phyloP scores from a whole-genome alignment of 495 filamentous ascomycete species.

The Hypoxylon lienhwacheense region DNA sequence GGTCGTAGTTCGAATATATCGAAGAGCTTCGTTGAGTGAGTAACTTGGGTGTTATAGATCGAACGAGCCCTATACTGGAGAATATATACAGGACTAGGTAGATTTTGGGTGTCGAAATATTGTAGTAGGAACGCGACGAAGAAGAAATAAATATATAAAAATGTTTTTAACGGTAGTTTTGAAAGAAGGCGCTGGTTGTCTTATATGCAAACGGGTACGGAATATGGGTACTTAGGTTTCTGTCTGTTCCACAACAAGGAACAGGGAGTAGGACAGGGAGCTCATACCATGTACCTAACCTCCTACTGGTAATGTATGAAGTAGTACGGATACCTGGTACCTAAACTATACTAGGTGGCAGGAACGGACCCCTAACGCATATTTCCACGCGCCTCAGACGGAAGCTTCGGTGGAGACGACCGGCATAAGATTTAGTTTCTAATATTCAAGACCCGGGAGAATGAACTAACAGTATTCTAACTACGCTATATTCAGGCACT shows the following conservation, averaged over 20 bases:
- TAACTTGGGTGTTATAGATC: background rate
- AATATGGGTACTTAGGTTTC: background rate
- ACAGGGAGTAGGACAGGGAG: too few species aligned
- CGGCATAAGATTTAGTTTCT: background rate
- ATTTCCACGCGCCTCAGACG: conserved; percentile 33
- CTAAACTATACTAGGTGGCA: too few species aligned
- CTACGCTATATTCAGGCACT: too few species aligned
- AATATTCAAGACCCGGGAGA: conserved; percentile 1
- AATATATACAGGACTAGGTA: background rate
- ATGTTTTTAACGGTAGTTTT: too few species aligned
- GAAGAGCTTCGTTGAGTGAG: background rate
- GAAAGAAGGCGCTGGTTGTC: background rate
- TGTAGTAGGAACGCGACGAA: background rate
- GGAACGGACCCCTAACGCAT: conserved; percentile 27
- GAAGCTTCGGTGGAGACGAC: conserved; percentile 25
- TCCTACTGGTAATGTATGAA: too few species aligned
- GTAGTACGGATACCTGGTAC: too few species aligned
- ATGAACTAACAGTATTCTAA: background rate
- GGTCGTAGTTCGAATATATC: conserved; percentile 6
- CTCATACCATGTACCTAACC: too few species aligned
- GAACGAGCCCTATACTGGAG: background rate
- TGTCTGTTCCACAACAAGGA: conserved; percentile 24
- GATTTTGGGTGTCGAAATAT: background rate
- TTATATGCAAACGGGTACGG: too few species aligned
- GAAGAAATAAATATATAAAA: too few species aligned